Base-by-base conservation (phyloP, 148 eudicot species). In the Dianthus caryophyllus region DNA sequence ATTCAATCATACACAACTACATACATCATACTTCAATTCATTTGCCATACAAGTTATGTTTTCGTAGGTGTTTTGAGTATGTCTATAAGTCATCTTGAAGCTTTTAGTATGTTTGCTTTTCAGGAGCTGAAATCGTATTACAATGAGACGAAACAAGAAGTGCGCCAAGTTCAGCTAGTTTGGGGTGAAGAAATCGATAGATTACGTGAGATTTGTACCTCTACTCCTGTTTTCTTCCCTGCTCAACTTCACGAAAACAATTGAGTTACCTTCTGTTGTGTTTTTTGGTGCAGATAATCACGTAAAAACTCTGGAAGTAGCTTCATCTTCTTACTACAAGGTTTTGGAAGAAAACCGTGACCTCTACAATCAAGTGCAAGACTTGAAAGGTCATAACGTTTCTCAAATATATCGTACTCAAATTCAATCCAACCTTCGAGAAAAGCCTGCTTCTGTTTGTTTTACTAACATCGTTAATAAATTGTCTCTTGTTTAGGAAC, bases 291-390 rank as follows among this genome's bases (percentile, higher is more conserved):
- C 73, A 93, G 98, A 71, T 55, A 72, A 88, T 67, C 91, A 93
- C 64, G 78, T 91, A 33, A 83, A 77, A 73, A 81, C 84, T 61
- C 86, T 94, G 69, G 90, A 86, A 77, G 89, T 73, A 33, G 88
- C 93, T 33, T 80, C 99, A 39, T 83, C 96, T 55, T 86, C 96
- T 57, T 94, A 90, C 76, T 86, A 94, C 81, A 85, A 86, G 76
- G 96, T 94, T 73, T 75, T 94, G 65, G 90, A 90, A 77, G 99
- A 94, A 82, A 94, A 94, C 48, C 90, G 99, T 17, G 47, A 61
- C 49, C 90, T 94, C 20, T 90, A 88, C 69, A 94, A 94, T 81
- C 90, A 84, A 77, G 92, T 94, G 39, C 99, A 88, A 80, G 99
- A 94, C 77, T 80, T 94, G 61, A 94, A 88, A 94, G 99, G 99